phyloP scores from a whole-genome alignment of 2,329 filamentous ascomycete species.

The Colletotrichum plurivorum region DNA sequence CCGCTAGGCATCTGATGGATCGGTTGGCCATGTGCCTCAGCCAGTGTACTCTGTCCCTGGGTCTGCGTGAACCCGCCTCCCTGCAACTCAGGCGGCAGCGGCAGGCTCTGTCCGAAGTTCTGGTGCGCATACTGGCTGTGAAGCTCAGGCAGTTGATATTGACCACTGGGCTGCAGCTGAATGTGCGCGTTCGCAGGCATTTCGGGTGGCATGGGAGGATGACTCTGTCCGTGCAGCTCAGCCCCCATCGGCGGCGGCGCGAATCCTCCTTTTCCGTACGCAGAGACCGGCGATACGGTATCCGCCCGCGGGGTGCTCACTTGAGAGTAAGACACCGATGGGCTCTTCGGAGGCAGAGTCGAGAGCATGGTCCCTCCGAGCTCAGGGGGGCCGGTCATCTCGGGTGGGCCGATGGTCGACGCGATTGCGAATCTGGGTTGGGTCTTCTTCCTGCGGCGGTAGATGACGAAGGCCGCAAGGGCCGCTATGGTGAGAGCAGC shows the following conservation, averaged over 20 bases:
- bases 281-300: slow-evolving; percentile 46
- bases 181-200: slow-evolving; percentile 42
- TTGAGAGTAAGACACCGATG: slow-evolving; percentile 47
- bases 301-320: slow-evolving; percentile 41
- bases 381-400: slow-evolving; percentile 52
- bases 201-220: slow-evolving; percentile 38
- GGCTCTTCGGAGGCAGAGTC: slow-evolving; percentile 46
- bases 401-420: slow-evolving; percentile 38
- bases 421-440: slow-evolving; percentile 33
- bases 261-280: slow-evolving; percentile 44
- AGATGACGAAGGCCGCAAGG: slow-evolving; percentile 52
- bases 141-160: slow-evolving; percentile 45
- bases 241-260: slow-evolving; percentile 43
- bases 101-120: slow-evolving; percentile 34
- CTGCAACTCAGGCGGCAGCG: slow-evolving; percentile 39
- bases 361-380: slow-evolving; percentile 43
- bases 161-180: slow-evolving; percentile 39
- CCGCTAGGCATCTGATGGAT: slow-evolving; percentile 23
- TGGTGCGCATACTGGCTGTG: slow-evolving; percentile 28
- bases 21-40: slow-evolving; percentile 27
- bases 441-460: slow-evolving; percentile 50
- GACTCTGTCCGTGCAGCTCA: slow-evolving; percentile 47
- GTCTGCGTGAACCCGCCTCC: slow-evolving; percentile 1
- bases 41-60: not conserved
- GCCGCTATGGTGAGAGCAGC: slow-evolving; percentile 44